Evolutionary conservation across 106 monocot genomes (phyloP).

Genomic region (Posidonia australis): DNA sequence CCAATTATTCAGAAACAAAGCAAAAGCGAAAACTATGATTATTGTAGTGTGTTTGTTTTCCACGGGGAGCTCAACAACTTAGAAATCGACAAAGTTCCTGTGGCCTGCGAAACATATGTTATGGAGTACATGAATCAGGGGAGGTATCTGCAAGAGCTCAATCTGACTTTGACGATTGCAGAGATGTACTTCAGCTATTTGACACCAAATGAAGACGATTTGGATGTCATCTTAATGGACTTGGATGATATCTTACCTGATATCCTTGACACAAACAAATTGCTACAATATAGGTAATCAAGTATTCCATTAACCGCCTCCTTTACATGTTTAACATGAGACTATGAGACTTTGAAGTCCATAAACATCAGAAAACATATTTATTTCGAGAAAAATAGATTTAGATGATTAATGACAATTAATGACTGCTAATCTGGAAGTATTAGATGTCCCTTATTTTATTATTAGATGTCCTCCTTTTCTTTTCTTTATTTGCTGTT

Average conservation of each 20-base stretch:
- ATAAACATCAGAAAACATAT: too few relatives aligned
- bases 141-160: constrained; percentile 15
- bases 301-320: not conserved
- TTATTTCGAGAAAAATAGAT: too few relatives aligned
- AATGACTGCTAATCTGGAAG: too few relatives aligned
- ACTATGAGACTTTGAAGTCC: too few relatives aligned
- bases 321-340: too few relatives aligned
- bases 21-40: constrained; percentile 8
- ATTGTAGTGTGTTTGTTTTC: not conserved
- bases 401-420: too few relatives aligned
- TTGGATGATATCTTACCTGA: too few relatives aligned
- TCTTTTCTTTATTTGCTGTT: too few relatives aligned
- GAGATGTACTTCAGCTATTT: constrained; percentile 29
- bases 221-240: constrained; percentile 35
- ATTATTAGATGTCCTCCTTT: too few relatives aligned
- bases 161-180: constrained; percentile 20
- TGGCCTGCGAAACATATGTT: constrained; percentile 14
- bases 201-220: constrained; percentile 10
- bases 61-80: constrained; percentile 9
- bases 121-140: constrained; percentile 1
- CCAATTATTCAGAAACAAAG: constrained; percentile 21
- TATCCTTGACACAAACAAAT: constrained; percentile 5
- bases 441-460: too few relatives aligned
- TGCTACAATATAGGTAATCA: not conserved
- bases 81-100: constrained; percentile 15